Conservation (phyloP, 441 rosid species). For the Hura crepitans region DNA sequence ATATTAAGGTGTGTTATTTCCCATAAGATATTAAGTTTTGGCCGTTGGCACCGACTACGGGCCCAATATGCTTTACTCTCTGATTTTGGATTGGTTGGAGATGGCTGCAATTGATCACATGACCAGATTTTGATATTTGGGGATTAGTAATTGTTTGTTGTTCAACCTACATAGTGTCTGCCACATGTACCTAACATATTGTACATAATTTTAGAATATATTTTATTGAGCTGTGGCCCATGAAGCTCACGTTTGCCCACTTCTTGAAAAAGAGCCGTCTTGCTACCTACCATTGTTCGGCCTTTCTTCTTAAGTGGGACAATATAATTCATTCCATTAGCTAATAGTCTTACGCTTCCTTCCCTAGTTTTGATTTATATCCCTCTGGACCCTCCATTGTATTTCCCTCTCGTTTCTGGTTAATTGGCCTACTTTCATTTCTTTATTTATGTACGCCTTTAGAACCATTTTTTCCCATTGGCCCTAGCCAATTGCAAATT, state of each 20-base stretch:
- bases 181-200: constrained; percentile 9
- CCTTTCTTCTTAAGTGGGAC: not conserved
- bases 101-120: not conserved
- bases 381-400: too few species aligned
- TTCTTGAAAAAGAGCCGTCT: not conserved
- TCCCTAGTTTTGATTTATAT: not conserved
- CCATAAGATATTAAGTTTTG: not conserved
- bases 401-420: not conserved
- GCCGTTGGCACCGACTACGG: not conserved
- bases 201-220: constrained; percentile 6
- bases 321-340: not conserved
- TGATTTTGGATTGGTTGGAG: not conserved
- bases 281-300: not conserved
- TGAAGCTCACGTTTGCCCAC: not conserved
- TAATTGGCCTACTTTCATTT: not conserved
- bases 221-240: not conserved
- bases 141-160: constrained; percentile 8
- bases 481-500: constrained; percentile 2
- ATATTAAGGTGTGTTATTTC: not conserved
- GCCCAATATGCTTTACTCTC: not conserved
- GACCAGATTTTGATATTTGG: not conserved
- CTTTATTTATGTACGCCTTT: too few species aligned
- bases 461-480: not conserved
- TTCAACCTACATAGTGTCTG: not conserved
- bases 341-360: not conserved